phyloP scores from a whole-genome alignment of 345 rosid genomes.

The Reutealis trisperma region DNA sequence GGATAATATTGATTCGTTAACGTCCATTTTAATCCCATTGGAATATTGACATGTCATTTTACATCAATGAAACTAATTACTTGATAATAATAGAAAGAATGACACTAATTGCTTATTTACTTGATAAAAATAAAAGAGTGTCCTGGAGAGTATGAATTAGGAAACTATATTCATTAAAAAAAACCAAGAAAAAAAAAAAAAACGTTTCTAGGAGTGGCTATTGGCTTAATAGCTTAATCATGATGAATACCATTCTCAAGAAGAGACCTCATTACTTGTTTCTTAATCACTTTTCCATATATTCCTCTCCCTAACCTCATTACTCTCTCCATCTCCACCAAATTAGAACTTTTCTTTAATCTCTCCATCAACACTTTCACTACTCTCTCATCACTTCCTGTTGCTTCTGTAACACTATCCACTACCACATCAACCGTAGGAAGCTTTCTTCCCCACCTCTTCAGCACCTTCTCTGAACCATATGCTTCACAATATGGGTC shows the following conservation, averaged over 20 bases:
- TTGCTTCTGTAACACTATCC: slow-evolving; percentile 54
- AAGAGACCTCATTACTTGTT: slow-evolving; percentile 64
- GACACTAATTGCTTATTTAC: too few species aligned
- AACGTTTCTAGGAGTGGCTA: background rate
- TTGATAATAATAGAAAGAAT: too few species aligned
- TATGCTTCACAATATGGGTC: slow-evolving; percentile 54
- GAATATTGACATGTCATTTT: too few species aligned
- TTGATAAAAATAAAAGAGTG: too few species aligned
- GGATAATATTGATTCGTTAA: too few species aligned
- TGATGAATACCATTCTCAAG: slow-evolving; percentile 27
- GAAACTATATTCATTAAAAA: background rate
- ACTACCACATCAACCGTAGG: slow-evolving; percentile 51
- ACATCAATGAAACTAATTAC: too few species aligned
- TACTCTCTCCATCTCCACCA: slow-evolving; percentile 52
- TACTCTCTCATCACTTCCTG: slow-evolving; percentile 72
- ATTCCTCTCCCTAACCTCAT: slow-evolving; percentile 61
- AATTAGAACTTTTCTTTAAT: slow-evolving; percentile 44
- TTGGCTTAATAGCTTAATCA: background rate
- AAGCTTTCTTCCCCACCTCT: slow-evolving; percentile 71
- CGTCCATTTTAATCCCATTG: too few species aligned
- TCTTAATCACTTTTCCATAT: slow-evolving; percentile 72
- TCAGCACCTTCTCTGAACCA: slow-evolving; percentile 52
- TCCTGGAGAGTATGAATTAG: too few species aligned
- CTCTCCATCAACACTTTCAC: slow-evolving; percentile 47
- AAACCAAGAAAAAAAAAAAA: background rate